Evolutionary conservation across 116 monocot genomes (phyloP), one percentile per base, ranked within the genome.

Genomic region (Phalaenopsis hybrid): DNA sequence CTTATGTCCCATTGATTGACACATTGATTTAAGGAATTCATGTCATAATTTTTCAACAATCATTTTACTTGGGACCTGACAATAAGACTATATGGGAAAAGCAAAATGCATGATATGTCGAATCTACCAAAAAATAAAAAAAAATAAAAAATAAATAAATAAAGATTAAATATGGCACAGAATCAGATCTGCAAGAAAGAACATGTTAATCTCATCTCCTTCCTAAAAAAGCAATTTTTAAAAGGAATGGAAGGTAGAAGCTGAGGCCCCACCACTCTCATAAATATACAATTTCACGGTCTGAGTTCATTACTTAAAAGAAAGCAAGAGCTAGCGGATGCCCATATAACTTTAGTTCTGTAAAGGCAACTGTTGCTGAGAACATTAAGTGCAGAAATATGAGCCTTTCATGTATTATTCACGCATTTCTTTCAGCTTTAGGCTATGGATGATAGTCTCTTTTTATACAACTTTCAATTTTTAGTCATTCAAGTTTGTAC

Each of bases 201-300:
- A 28, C 28, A 23, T 63, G 25, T 63, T 20, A 6, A 23, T 63
- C 63, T 63, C 23, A 23, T 63, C 63, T 21, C 63, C 25, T 63
- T 63, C 21, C 63, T 7, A 28, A 63, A 23, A 4, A 63, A 63
- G 63, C 63, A 63, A 21, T 63, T 63, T 63, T 55, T 8, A 23
- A 21, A 63, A 63, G 63, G 63, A 63, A 63, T 63, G 63, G 63
- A 63, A 63, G 63, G 63, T 1, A 63, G 63, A 63, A 63, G 63
- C 63, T 6, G 21, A 63, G 63, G 21, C 23, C 23, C 63, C 63
- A 21, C 63, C 20, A 63, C 25, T 63, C 6, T 63, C 25, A 20
- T 55, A 55, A 55, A 55, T 63, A 23, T 63, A 21, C 63, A 23
- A 21, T 7, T 20, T 63, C 63, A 20, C 23, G 23, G 20, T 23